Evolutionary conservation across 2,329 filamentous ascomycete species (phyloP).

Genomic region (Acephala macrosclerotiorum): DNA sequence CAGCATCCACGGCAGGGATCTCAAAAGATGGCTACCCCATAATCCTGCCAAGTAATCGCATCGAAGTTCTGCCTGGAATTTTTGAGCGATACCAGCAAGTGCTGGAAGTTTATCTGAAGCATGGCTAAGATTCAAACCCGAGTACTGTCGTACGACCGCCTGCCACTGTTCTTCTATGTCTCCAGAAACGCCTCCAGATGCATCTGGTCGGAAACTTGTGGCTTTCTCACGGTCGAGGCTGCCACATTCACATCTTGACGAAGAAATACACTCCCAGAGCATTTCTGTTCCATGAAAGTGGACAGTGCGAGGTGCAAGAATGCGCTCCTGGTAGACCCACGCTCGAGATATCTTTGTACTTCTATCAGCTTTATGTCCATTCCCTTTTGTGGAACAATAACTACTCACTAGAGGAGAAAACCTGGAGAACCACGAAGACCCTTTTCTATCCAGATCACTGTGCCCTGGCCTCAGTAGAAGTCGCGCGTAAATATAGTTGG

Average conservation of each 20-base stretch:
- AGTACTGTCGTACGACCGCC: constrained; percentile 12
- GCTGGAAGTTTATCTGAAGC: constrained; percentile 24
- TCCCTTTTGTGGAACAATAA: too few species aligned
- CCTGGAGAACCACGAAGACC: not conserved
- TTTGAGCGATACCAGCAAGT: constrained; percentile 22
- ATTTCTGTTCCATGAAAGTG: constrained; percentile 8
- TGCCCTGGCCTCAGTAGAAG: constrained; percentile 6
- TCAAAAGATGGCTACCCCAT: constrained; percentile 17
- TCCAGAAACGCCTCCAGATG: constrained; percentile 1
- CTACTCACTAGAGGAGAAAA: constrained; percentile 9
- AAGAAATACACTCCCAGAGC: constrained; percentile 6
- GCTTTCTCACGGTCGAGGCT: constrained; percentile 15
- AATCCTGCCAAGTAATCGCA: constrained; percentile 18
- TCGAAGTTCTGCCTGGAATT: constrained; percentile 2
- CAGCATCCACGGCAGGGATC: constrained; percentile 13
- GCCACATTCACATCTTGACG: constrained; percentile 17
- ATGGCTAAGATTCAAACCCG: constrained; percentile 13
- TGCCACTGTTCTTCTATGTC: constrained; percentile 15
- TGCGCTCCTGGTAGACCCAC: constrained; percentile 7
- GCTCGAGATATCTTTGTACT: constrained; percentile 1
- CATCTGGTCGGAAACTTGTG: constrained; percentile 6
- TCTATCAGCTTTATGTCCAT: not conserved
- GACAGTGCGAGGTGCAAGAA: constrained; percentile 8
- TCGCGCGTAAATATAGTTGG: constrained; percentile 5
- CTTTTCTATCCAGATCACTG: not conserved